Base-by-base conservation (phyloP, 2,329 filamentous ascomycete species). In the Phoma herbarum region DNA sequence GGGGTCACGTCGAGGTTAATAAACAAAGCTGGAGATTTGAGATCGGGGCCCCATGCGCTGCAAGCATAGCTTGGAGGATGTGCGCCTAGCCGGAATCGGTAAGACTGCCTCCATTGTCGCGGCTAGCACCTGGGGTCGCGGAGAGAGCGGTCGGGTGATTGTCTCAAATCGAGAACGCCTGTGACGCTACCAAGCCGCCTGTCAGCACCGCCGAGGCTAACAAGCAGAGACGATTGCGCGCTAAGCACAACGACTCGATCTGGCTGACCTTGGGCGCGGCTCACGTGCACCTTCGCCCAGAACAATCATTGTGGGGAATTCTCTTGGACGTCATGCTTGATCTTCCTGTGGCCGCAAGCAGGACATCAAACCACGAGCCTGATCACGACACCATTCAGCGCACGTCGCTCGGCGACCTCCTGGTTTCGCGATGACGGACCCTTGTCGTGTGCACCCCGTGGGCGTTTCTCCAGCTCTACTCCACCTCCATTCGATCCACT, bases 1-100 rank as follows among this genome's bases (percentile, higher is more conserved):
- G 12, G 45, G 51, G 50, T 29, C 18, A 18, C 28, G n/a, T 33
- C 39, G 25, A 42, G 25, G 29, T 59, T 59, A 41, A 59, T 53
- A 59, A 41, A 41, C 49, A 51, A 54, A 51, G 41, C 50, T 54
- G 50, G 51, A 54, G 51, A 54, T 46, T 54, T 31, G 46, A 43
- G 41, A 35, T 50, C 26, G 33, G n/a, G 12, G 20, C 20, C 23
- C 45, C 45, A 41, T 49, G 41, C 20, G 46, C 50, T 48, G 50
- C 50, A 50, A 41, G 26, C 43, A 11, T 29, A 45, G 26, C 43
- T 45, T 28, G n/a, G n/a, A 31, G 43, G 25, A 45, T 45, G 43
- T 12, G 43, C 43, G 26, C 43, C 26, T 45, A 29, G 43, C 43
- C 26, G 26, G 25, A 20, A 12, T 2, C n/a, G n/a, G 43, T 29